Evolutionary conservation across 139 green algal species (phyloP).

Genomic region (Coccomyxa sp.): DNA sequence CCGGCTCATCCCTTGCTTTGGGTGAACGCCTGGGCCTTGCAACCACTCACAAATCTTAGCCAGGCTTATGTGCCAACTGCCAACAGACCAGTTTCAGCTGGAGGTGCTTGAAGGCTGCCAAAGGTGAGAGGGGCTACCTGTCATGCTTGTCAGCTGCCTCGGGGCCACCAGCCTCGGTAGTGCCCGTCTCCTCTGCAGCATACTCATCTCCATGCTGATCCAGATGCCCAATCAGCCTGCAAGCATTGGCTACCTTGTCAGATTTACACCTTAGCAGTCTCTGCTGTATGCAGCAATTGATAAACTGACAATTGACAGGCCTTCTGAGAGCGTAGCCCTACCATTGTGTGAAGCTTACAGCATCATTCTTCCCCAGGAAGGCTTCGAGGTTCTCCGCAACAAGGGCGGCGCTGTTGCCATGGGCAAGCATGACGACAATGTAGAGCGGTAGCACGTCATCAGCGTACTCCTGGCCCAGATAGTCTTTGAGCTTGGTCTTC

Average conservation of each 20-base stretch:
- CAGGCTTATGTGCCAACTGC: too few relatives aligned
- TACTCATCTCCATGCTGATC: slow-evolving; percentile 5
- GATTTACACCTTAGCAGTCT: neutral
- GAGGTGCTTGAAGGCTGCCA: too few relatives aligned
- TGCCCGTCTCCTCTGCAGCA: neutral
- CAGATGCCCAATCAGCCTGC: slow-evolving; percentile 20
- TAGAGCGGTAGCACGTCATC: slow-evolving; percentile 30
- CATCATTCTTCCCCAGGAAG: slow-evolving; percentile 8
- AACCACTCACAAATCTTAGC: too few relatives aligned
- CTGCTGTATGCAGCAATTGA: neutral
- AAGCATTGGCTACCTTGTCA: neutral
- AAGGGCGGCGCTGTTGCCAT: slow-evolving; percentile 17
- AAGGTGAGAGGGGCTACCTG: neutral
- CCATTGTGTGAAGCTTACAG: slow-evolving; percentile 12
- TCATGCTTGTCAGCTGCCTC: neutral
- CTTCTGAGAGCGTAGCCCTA: neutral
- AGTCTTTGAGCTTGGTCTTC: slow-evolving; percentile 23
- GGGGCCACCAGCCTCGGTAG: neutral
- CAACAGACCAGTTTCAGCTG: too few relatives aligned
- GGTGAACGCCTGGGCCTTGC: too few relatives aligned
- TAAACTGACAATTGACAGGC: neutral
- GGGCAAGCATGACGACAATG: slow-evolving; percentile 35
- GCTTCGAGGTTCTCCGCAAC: slow-evolving; percentile 21
- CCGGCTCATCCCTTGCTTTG: neutral
- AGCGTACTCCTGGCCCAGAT: slow-evolving; percentile 13